Evolutionary conservation across 805 yeast species (phyloP).

Genomic region (Saturnispora sekii): DNA sequence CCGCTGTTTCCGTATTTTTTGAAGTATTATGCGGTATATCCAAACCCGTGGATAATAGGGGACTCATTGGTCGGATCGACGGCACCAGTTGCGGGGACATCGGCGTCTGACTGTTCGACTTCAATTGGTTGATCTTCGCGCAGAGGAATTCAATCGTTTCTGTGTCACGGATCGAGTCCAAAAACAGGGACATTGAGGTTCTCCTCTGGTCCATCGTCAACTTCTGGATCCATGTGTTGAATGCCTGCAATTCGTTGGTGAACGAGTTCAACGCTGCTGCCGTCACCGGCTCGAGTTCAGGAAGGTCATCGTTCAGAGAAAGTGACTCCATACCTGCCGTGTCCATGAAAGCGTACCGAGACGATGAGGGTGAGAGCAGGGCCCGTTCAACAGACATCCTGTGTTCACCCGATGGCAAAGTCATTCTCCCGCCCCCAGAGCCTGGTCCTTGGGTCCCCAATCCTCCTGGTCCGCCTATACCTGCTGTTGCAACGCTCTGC

Average conservation of each 20-base stretch:
- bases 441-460: too few relatives aligned
- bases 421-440: too few relatives aligned
- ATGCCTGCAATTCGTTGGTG: constrained; percentile 36
- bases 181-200: constrained; percentile 38
- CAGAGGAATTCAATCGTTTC: constrained; percentile 22
- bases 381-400: constrained; percentile 24
- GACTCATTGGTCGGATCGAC: constrained; percentile 24
- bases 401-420: too few relatives aligned
- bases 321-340: constrained; percentile 11
- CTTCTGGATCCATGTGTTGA: constrained; percentile 37
- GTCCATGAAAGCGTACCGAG: constrained; percentile 25
- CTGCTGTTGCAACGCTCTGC: too few relatives aligned
- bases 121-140: neutral
- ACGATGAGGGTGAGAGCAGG: constrained; percentile 33
- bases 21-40: constrained; percentile 21
- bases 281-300: constrained; percentile 26
- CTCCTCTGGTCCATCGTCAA: constrained; percentile 38
- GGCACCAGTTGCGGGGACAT: constrained; percentile 22
- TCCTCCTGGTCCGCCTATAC: too few relatives aligned
- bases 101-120: constrained; percentile 7
- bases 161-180: constrained; percentile 35
- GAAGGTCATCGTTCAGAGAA: constrained; percentile 20
- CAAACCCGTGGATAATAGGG: constrained; percentile 3
- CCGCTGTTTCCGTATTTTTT: constrained; percentile 30
- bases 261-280: constrained; percentile 25